These are phyloP conservation scores for Nakazawaea ernobii DNA, from an alignment of 805 yeast genomes.

Conservation along the genomic window DNA sequence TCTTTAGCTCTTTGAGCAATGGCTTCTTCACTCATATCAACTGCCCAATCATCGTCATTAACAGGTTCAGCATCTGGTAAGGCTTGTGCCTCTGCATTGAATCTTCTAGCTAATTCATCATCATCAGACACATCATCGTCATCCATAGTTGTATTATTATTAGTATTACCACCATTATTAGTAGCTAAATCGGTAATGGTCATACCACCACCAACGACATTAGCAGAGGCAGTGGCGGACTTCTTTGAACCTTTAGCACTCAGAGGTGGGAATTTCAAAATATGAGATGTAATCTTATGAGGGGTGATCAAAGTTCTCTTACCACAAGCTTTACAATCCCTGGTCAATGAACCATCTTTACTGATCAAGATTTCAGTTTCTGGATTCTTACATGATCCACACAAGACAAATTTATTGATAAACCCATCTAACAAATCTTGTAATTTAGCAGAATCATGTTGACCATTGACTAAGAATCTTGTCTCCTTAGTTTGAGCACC, in stretches of 20 bases:
- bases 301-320: conserved; percentile 77
- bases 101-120: conserved; percentile 70
- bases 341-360: conserved; percentile 66
- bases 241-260: conserved; percentile 62
- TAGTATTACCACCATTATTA: conserved; percentile 31
- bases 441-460: conserved; percentile 81
- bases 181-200: conserved; percentile 76
- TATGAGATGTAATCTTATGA: conserved; percentile 81
- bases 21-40: conserved; percentile 95
- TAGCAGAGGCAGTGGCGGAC: conserved; percentile 85
- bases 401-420: conserved; percentile 85
- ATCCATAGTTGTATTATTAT: conserved; percentile 26
- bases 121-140: conserved; percentile 53
- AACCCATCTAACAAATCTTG: conserved; percentile 95
- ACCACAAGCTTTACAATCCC: conserved; percentile 99
- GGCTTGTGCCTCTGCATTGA: conserved; percentile 78
- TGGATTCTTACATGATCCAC: conserved; percentile 94
- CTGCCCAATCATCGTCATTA: conserved; percentile 94
- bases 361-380: conserved; percentile 88
- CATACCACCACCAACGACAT: conserved; percentile 82
- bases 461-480: conserved; percentile 90
- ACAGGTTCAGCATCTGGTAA: conserved; percentile 57
- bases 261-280: conserved; percentile 83
- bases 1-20: conserved; percentile 87
- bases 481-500: conserved; percentile 95